These are phyloP conservation scores for Litchi chinensis DNA, from an alignment of 345 rosid species.

Conservation along the genomic window DNA sequence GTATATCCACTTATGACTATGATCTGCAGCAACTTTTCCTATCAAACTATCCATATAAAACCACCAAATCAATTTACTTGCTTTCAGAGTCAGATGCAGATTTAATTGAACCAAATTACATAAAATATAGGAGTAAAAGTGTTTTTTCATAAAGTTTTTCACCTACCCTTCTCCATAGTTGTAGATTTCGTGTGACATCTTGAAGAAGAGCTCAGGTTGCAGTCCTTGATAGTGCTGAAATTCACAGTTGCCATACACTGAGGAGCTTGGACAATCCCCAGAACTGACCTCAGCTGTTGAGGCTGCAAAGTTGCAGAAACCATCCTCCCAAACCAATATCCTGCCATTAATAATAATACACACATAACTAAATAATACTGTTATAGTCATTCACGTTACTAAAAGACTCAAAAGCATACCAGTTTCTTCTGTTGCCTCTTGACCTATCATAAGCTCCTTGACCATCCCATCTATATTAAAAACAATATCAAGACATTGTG, in stretches of 20 bases:
- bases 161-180: constrained; percentile 97
- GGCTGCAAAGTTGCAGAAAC: constrained; percentile 94
- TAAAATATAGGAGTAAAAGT: background rate
- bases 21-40: constrained; percentile 96
- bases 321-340: constrained; percentile 99
- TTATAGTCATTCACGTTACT: background rate
- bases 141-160: background rate
- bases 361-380: background rate
- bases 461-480: constrained; percentile 75
- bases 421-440: constrained; percentile 95
- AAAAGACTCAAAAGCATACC: constrained; percentile 45
- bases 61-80: constrained; percentile 16
- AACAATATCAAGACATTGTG: background rate
- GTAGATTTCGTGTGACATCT: constrained; percentile 99
- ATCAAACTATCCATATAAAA: constrained; percentile 58
- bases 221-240: constrained; percentile 84
- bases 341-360: constrained; percentile 34
- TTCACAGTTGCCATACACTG: constrained; percentile 59
- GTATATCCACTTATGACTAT: constrained; percentile 94
- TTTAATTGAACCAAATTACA: constrained; percentile 1
- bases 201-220: constrained; percentile 95
- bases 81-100: background rate
- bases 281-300: constrained; percentile 61
- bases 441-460: constrained; percentile 96
- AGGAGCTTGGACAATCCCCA: constrained; percentile 58